Evolutionary conservation across 1,139 yeast species (phyloP), one percentile per base, ranked within the genome.

Genomic region (Nakaseomyces uthaithaninus): DNA sequence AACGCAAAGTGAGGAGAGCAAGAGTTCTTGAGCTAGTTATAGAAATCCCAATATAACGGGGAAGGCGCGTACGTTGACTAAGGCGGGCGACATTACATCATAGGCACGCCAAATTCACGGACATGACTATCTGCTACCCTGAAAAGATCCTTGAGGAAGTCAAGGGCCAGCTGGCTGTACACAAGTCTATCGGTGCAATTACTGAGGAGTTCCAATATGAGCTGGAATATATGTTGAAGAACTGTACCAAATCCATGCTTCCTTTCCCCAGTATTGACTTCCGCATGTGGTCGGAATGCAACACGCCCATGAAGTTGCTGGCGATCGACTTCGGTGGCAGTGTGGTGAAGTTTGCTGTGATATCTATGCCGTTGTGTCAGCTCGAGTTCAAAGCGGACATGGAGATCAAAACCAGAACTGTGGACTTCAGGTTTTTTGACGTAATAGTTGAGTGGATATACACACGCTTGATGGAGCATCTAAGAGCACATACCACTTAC

Each of bases 261-360:
- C 50, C 54, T 11, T 42, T 47, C 17, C 41, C 41, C 33, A 36
- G 38, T 27, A 41, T 38, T 26, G 17, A 11, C 20, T 17, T 25
- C 22, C 42, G 26, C 14, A 12, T 20, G 19, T 26, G 37, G 28
- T 17, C 35, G 30, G 27, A 40, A 37, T 28, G 31, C 34, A 18
- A 39, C 41, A 30, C 28, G 22, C 20, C 20, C 1, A 31, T 27
- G 30, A 28, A 19, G 19, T 33, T 42, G 24, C 36, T 55, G 16
- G 51, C 59, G 3, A 48, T 55, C 25, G 60, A 56, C 45, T 48
- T 55, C 42, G 60, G 60, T 16, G 60, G 60, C 6, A 52, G 55
- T 4, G 48, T 37, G 16, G 38, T 54, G 9, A 56, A 54, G 41
- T 35, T 51, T 39, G 60, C 55, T 3, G 36, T 55, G 2, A 38